Base-by-base conservation (phyloP, 345 rosid genomes). In the Sisymbrium irio region DNA sequence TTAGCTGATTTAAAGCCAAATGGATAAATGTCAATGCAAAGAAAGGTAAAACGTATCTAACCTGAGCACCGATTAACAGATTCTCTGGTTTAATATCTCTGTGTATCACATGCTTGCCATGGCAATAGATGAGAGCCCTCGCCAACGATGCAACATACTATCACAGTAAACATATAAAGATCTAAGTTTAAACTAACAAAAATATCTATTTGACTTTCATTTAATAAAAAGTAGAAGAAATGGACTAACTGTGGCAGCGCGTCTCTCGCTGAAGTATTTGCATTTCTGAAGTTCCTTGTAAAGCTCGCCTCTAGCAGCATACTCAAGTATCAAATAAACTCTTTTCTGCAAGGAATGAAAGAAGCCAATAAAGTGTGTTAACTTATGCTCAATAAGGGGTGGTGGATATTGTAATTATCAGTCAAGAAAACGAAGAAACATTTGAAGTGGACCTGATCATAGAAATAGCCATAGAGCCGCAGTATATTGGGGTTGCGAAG, bases 11-110 rank as follows among this genome's bases (percentile, higher is more conserved):
- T 37, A 17, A 63, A 9, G 62, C 14, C 63, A 62, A 32, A 51
- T 20, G 32, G 45, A 68, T 15, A n/a, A 40, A 40, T 40, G 59
- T 30, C 7, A 60, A 22, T 39, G 45, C 68, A 27, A 10, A 36
- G 22, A 33, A 41, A 15, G 56, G 44, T 25, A 15, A 4, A 69
- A 53, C 20, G 12, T 6, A 49, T 77, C 63, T 71, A 44, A 95
- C 98, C 97, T 92, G 88, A 72, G 91, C 87, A 63, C 97, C 99
- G 59, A 88, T 78, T 47, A 96, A 76, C 19, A 92, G 86, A 69
- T 96, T 96, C 81, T 96, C 99, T 53, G 99, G 99, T 65, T 96
- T 96, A 40, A 96, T 96, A 66, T 96, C 99, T 83, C 99, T 72
- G 85, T 96, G 98, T 44, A 92, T 96, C 41, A 96, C 95, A 80